Base-by-base conservation (phyloP, 2,329 filamentous ascomycete genomes). In the Tolypocladium cylindrosporum region DNA sequence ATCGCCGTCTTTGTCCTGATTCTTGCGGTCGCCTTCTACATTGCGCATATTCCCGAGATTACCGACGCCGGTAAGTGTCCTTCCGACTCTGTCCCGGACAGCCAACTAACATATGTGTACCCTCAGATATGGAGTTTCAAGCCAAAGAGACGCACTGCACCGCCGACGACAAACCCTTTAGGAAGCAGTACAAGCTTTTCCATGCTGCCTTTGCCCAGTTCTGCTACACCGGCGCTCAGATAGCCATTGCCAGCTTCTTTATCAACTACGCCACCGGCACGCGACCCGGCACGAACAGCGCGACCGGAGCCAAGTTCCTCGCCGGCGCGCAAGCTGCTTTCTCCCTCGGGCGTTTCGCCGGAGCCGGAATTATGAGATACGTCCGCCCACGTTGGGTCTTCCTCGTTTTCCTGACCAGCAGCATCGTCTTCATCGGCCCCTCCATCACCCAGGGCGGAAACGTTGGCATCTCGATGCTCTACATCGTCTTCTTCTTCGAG, bases 171-270 rank as follows among this genome's bases (percentile, higher is more conserved):
- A 80, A 83, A 67, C 85, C 87, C 0, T 81, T 90, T 62, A 74
- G 76, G 65, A 88, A 88, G 71, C 87, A 90, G 64, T 91, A 88
- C 70, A 83, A 84, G 31, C 77, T 92, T 3, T 91, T 91, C 77
- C 87, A 90, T 65, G 89, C 87, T 14, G 82, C 87, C 0, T 82
- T 86, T 63, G 86, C 88, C 0, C 89, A 93, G 63, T 92, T 92
- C 72, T 89, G 85, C 69, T 94, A 93, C 69, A 87, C 77, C 0
- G 89, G 89, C 54, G 84, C 88, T 0, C 89, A 92, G 68, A 77
- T 87, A 40, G 83, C 80, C 58, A 82, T 87, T 57, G 84, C 84
- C 1, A 73, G 72, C 53, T 89, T 88, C 71, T 90, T 90, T 71
- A 89, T 90, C 76, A 90, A 90, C 73, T 89, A 88, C 67, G 79